A percentile compares a stretch with the other conserved stretches of the same genome.
Conservation (phyloP, 2,329 filamentous ascomycete genomes). For the Coniella lustricola region DNA sequence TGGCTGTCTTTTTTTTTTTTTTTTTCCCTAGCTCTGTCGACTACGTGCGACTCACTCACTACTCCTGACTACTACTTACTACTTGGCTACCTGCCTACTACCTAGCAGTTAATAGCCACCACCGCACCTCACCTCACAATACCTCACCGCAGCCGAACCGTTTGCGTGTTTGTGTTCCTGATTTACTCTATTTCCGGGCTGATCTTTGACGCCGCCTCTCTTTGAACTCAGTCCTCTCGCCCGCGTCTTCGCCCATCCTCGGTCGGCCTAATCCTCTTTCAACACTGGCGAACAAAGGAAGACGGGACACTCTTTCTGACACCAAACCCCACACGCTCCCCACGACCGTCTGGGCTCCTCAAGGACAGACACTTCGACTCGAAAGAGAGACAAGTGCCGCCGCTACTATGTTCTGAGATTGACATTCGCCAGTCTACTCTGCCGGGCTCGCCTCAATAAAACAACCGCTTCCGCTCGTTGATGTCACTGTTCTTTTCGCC, state of each 20-base stretch:
- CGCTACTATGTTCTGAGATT: too few relatives aligned
- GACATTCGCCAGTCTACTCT: background rate
- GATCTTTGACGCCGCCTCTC: background rate
- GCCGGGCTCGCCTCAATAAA: too few relatives aligned
- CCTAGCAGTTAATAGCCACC: background rate
- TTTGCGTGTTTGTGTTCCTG: background rate
- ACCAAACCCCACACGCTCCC: background rate
- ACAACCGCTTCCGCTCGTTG: constrained; percentile 1
- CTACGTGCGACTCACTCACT: too few relatives aligned
- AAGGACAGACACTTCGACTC: background rate
- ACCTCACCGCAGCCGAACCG: background rate
- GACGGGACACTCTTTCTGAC: background rate
- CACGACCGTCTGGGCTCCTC: background rate
- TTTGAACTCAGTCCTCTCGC: background rate
- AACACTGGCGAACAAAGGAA: constrained; percentile 1
- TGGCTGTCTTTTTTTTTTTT: background rate
- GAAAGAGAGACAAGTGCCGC: too few relatives aligned
- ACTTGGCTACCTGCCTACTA: background rate
- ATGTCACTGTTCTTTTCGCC: constrained; percentile 5
- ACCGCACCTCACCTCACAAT: background rate
- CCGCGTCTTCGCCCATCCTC: background rate
- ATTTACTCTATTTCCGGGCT: background rate
- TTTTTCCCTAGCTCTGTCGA: too few relatives aligned
- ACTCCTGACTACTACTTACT: background rate
- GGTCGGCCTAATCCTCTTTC: constrained; percentile 2